These are phyloP conservation scores for Pythium pyrilobum DNA, from an alignment of 352 stramenopile genomes.

Conservation along the genomic window DNA sequence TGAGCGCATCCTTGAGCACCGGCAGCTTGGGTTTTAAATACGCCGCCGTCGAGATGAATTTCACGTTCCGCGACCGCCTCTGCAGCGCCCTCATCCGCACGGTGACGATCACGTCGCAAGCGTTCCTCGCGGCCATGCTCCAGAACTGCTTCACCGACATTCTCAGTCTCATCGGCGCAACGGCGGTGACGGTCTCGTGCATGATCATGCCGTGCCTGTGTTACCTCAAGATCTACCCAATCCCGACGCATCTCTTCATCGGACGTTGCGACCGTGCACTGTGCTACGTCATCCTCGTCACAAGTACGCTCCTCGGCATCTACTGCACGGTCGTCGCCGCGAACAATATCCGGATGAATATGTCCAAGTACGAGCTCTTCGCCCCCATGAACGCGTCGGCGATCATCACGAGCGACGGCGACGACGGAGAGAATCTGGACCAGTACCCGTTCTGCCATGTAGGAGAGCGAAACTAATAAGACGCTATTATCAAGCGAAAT, in stretches of 20 bases:
- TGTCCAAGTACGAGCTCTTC: constrained; percentile 50
- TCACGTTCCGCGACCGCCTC: constrained; percentile 36
- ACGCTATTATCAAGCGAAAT: too few relatives aligned
- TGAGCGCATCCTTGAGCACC: background rate
- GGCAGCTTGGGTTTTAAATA: constrained; percentile 14
- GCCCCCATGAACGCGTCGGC: constrained; percentile 21
- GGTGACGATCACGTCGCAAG: constrained; percentile 35
- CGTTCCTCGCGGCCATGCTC: constrained; percentile 56
- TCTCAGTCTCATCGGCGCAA: constrained; percentile 60
- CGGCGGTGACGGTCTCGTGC: constrained; percentile 56
- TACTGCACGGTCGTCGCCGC: constrained; percentile 51
- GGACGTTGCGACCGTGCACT: constrained; percentile 43
- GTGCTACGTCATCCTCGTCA: constrained; percentile 49
- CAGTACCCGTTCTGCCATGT: constrained; percentile 57
- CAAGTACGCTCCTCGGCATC: constrained; percentile 39
- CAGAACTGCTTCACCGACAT: constrained; percentile 70
- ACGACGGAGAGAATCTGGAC: constrained; percentile 18
- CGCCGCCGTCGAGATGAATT: constrained; percentile 14
- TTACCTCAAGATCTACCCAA: constrained; percentile 65
- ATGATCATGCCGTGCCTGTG: constrained; percentile 78
- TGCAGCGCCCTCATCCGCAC: constrained; percentile 51
- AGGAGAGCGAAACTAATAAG: constrained; percentile 43
- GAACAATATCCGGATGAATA: constrained; percentile 44
- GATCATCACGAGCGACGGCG: background rate
- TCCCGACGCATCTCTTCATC: constrained; percentile 36